Percentiles rank a stretch among this genome's conserved stretches.
These are phyloP conservation scores for Phaeophleospora eucalypticola DNA, from an alignment of 2,329 filamentous ascomycete genomes.

Conservation along the genomic window DNA sequence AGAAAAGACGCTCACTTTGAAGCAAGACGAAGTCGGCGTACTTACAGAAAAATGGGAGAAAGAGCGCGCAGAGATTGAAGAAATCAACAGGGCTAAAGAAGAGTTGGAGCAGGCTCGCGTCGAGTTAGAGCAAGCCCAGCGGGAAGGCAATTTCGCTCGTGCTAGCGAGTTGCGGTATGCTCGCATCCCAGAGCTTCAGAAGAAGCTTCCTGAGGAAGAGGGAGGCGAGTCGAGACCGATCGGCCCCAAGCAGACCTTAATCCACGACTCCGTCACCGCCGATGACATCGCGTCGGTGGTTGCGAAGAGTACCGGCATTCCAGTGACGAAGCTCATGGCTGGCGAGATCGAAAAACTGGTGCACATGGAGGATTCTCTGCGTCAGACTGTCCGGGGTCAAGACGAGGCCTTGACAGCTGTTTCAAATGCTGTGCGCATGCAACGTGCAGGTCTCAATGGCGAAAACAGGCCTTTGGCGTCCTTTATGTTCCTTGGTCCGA, in stretches of 20 bases:
- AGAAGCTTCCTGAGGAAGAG: constrained; percentile 73
- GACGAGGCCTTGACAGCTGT: constrained; percentile 90
- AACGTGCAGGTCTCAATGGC: constrained; percentile 84
- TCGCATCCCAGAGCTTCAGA: constrained; percentile 75
- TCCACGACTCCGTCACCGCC: constrained; percentile 91
- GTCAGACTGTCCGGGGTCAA: constrained; percentile 81
- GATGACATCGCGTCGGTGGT: constrained; percentile 94
- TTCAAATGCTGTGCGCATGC: constrained; percentile 87
- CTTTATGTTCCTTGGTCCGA: constrained; percentile 97
- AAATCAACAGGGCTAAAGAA: constrained; percentile 80
- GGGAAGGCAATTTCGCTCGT: constrained; percentile 80
- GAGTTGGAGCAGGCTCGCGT: constrained; percentile 81
- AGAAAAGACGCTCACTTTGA: constrained; percentile 68
- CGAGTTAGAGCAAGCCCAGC: constrained; percentile 81
- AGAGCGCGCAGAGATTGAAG: constrained; percentile 79
- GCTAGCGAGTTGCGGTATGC: constrained; percentile 91
- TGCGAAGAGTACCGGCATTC: constrained; percentile 86
- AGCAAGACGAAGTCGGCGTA: constrained; percentile 70
- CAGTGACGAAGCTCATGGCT: constrained; percentile 84
- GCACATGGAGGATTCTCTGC: constrained; percentile 87
- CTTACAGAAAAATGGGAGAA: constrained; percentile 86
- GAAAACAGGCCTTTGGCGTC: constrained; percentile 88
- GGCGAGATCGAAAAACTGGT: constrained; percentile 93
- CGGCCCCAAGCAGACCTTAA: constrained; percentile 52
- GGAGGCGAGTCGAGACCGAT: constrained; percentile 39